Conservation (phyloP, 352 stramenopile species). For the Phytophthora meadii region DNA sequence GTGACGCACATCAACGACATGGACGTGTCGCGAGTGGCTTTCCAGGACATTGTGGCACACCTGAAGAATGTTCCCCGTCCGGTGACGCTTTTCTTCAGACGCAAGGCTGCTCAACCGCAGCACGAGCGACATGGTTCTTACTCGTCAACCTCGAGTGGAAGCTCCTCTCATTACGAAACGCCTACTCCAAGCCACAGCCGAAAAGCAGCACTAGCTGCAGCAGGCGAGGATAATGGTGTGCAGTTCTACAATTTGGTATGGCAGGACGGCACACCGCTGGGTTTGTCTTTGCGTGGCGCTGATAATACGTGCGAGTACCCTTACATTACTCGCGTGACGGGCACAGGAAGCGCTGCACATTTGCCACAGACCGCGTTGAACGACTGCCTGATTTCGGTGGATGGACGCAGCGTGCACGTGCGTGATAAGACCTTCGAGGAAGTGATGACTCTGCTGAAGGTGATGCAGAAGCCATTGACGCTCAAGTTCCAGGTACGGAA, state of each 20-base stretch:
- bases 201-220: conserved; percentile 35
- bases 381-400: conserved; percentile 80
- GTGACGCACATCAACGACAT: conserved; percentile 90
- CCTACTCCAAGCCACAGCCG: conserved; percentile 46
- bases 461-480: conserved; percentile 87
- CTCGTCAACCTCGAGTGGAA: conserved; percentile 47
- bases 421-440: conserved; percentile 88
- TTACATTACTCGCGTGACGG: conserved; percentile 88
- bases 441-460: conserved; percentile 88
- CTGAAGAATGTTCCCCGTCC: conserved; percentile 82
- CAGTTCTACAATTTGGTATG: conserved; percentile 88
- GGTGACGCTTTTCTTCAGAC: conserved; percentile 81
- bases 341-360: conserved; percentile 81
- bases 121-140: conserved; percentile 44
- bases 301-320: conserved; percentile 82
- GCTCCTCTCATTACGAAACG: conserved; percentile 51
- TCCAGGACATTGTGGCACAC: conserved; percentile 81
- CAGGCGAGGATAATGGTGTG: conserved; percentile 42
- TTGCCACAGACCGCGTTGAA: conserved; percentile 79
- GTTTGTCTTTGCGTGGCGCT: conserved; percentile 77
- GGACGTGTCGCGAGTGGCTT: conserved; percentile 74
- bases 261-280: conserved; percentile 78
- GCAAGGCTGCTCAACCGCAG: conserved; percentile 34
- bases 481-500: conserved; percentile 82
- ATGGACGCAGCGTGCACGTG: conserved; percentile 81